Evolutionary conservation across 306 rosid genomes (phyloP).

Genomic region (Begonia peltatifolia): DNA sequence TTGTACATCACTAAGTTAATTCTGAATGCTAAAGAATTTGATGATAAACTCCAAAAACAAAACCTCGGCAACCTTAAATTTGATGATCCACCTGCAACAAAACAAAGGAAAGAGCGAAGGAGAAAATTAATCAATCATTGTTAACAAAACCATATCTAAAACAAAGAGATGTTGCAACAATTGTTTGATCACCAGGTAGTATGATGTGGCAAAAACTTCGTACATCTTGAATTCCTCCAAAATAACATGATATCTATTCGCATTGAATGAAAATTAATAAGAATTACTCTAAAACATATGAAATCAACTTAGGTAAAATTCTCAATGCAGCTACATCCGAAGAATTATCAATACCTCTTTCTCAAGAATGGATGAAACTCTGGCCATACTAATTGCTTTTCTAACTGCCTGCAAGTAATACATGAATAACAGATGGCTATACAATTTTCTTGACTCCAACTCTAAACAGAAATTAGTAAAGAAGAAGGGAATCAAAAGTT

Average conservation of each 20-base stretch:
- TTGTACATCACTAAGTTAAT: background rate
- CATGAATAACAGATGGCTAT: constrained; percentile 2
- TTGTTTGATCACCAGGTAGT: constrained; percentile 28
- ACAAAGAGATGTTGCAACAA: background rate
- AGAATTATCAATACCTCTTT: constrained; percentile 28
- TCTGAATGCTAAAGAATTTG: background rate
- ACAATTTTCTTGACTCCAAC: background rate
- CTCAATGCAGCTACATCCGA: no score
- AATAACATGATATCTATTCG: constrained; percentile 29
- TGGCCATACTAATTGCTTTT: constrained; percentile 16
- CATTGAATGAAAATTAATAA: background rate
- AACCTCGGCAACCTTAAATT: no score
- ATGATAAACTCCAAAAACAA: no score
- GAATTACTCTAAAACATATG: no score
- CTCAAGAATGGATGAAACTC: constrained; percentile 32
- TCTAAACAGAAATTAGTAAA: background rate
- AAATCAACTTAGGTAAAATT: no score
- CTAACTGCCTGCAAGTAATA: constrained; percentile 27
- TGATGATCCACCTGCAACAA: no score
- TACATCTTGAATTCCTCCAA: constrained; percentile 28
- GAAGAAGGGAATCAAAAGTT: background rate
- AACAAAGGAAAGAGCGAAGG: no score
- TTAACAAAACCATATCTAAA: no score
- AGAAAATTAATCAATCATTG: no score
- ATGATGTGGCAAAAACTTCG: constrained; percentile 26